phyloP scores from a whole-genome alignment of 2,329 filamentous ascomycete species.

The Fusarium pseudocircinatum region DNA sequence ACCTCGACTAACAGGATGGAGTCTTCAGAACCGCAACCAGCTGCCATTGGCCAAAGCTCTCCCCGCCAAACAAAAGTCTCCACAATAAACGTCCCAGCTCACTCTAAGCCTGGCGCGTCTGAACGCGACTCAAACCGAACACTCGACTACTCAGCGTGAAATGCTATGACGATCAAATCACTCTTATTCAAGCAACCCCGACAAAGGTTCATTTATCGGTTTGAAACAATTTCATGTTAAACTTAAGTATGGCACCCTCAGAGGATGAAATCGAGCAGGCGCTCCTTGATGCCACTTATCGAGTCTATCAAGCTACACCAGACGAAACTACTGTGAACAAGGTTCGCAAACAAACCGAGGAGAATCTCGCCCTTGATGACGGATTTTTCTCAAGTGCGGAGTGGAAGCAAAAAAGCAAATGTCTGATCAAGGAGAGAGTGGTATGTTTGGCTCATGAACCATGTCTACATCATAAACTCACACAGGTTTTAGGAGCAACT shows the following conservation, averaged over 20 bases:
- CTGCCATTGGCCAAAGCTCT: constrained; percentile 35
- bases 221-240: not conserved
- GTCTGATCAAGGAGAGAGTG: constrained; percentile 63
- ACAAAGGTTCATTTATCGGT: not conserved
- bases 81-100: constrained; percentile 24
- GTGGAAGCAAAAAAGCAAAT: constrained; percentile 70
- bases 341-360: constrained; percentile 63
- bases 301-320: constrained; percentile 56
- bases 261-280: constrained; percentile 55
- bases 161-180: not conserved
- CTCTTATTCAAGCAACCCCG: not conserved
- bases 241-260: constrained; percentile 52
- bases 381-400: constrained; percentile 59
- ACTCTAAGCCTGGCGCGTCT: constrained; percentile 26
- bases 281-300: constrained; percentile 58
- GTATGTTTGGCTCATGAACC: constrained; percentile 52
- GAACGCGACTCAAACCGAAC: constrained; percentile 31
- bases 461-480: not conserved
- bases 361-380: constrained; percentile 57
- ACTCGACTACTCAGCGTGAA: constrained; percentile 5
- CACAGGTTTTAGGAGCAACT: constrained; percentile 46
- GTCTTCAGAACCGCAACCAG: not conserved
- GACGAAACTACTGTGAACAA: constrained; percentile 65
- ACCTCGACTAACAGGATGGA: not conserved
- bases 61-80: constrained; percentile 21